Conservation (phyloP, 2,329 filamentous ascomycete genomes). For the Coleophoma cylindrospora region DNA sequence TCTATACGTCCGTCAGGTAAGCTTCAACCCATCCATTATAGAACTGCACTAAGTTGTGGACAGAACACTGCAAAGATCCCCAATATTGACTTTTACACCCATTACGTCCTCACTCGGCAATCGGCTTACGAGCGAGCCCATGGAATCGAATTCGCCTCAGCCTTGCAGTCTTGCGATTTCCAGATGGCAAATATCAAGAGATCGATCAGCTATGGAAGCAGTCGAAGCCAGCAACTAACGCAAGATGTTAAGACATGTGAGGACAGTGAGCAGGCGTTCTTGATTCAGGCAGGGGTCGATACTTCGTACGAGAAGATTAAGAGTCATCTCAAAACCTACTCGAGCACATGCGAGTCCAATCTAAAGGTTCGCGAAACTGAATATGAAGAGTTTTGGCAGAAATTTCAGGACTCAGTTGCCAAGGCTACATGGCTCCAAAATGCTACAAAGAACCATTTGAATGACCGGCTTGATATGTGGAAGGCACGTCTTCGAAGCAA, state of each 20-base stretch:
- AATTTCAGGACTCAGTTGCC: background rate
- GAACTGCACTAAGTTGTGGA: too few species aligned
- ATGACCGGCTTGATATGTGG: background rate
- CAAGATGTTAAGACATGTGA: background rate
- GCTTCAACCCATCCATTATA: too few species aligned
- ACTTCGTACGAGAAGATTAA: background rate
- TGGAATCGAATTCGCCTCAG: background rate
- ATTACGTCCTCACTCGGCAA: too few species aligned
- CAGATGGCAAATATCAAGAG: background rate
- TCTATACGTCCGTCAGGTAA: conserved; percentile 24
- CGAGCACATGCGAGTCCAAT: too few species aligned
- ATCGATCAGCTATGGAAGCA: background rate
- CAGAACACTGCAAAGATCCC: too few species aligned
- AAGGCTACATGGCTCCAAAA: background rate
- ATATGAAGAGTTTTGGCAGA: background rate
- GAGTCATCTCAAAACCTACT: too few species aligned
- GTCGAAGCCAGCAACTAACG: background rate
- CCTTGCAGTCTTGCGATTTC: background rate
- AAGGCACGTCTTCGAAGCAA: background rate
- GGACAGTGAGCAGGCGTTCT: background rate
- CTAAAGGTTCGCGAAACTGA: background rate
- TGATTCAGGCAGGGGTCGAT: background rate
- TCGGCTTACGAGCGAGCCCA: background rate
- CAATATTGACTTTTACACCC: too few species aligned
- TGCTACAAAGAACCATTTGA: background rate